Base-by-base conservation (phyloP, 2,329 filamentous ascomycete genomes). In the Calonectria henricotiae region DNA sequence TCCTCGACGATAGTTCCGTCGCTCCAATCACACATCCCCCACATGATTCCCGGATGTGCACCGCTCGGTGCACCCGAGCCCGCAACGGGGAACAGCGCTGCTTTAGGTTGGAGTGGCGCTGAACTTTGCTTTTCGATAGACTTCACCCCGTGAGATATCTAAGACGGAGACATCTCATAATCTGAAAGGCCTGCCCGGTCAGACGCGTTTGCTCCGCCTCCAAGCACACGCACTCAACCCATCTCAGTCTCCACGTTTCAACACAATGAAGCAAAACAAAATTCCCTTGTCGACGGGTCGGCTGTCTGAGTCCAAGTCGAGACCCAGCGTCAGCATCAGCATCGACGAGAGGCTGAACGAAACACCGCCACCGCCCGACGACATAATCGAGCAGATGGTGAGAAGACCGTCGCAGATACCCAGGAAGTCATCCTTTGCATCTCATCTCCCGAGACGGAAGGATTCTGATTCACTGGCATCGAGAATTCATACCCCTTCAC, bases 11-110 rank as follows among this genome's bases (percentile, higher is more conserved):
- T 58, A 41, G 37, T 62, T 66, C 47, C 30, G 54, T 62, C 62
- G 44, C 62, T 27, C 54, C 62, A 54, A 67, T 65, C 51, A 62
- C 13, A 5, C n/a, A 6, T 44, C 43, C 46, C 37, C 46, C 67
- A 62, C 65, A 62, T 49, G 68, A 43, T 58, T 62, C 63, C 68
- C 63, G 64, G 44, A 70, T 63, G 20, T 63, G 60, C 55, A 67
- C 55, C 55, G 60, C 43, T 70, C 68, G 68, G 68, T 20, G 58
- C 64, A 67, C 35, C 68, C 68, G 68, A 67, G 44, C 64, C 43
- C 58, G 64, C 58, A 67, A 62, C 60, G 60, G 64, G 64, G 25
- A 58, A 51, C 32, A 43, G 64, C 25, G 37, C 47, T 61, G 63
- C 64, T 35, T 67, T 67, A 64, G 60, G 68, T 70, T 70, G 25